Percentiles rank a stretch among this genome's conserved stretches.
These are phyloP conservation scores for Fusarium goolgardi DNA, from an alignment of 2,329 filamentous ascomycete species.

Conservation along the genomic window DNA sequence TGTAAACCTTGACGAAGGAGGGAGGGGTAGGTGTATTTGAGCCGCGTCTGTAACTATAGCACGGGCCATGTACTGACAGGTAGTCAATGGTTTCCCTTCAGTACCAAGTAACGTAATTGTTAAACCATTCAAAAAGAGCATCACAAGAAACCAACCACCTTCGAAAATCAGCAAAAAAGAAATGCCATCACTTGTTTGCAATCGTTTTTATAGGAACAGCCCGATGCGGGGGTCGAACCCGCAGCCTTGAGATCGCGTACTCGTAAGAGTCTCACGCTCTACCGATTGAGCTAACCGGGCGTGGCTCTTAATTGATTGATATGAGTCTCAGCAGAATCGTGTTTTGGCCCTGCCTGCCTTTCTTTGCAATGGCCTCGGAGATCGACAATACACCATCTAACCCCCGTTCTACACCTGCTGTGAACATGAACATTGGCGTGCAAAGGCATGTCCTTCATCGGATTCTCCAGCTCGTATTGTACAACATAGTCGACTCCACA, in stretches of 20 bases:
- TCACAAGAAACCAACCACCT: not conserved
- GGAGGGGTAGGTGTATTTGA: conserved; percentile 27
- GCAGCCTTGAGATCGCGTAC: conserved; percentile 61
- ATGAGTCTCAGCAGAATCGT: not conserved
- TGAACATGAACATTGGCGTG: conserved; percentile 23
- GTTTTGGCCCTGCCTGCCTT: not conserved
- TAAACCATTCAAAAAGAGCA: not conserved
- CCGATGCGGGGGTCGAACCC: conserved; percentile 63
- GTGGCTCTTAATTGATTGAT: conserved; percentile 27
- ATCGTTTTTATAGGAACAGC: conserved; percentile 49
- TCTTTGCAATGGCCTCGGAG: not conserved
- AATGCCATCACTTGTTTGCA: not conserved
- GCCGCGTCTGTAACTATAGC: conserved; percentile 19
- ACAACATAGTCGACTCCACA: conserved; percentile 32
- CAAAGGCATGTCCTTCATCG: conserved; percentile 15
- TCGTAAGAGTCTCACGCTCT: conserved; percentile 75
- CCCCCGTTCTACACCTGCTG: not conserved
- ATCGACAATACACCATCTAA: not conserved
- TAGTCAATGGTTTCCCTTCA: not conserved
- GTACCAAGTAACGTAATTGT: not conserved
- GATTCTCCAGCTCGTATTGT: conserved; percentile 34
- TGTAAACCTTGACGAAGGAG: not conserved
- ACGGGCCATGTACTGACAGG: conserved; percentile 9
- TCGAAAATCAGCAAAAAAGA: conserved; percentile 9
- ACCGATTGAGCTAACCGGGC: conserved; percentile 51